Percentiles rank a stretch among this genome's conserved stretches.
Conservation (phyloP, 495 filamentous ascomycete genomes). For the Annulohypoxylon stygium region DNA sequence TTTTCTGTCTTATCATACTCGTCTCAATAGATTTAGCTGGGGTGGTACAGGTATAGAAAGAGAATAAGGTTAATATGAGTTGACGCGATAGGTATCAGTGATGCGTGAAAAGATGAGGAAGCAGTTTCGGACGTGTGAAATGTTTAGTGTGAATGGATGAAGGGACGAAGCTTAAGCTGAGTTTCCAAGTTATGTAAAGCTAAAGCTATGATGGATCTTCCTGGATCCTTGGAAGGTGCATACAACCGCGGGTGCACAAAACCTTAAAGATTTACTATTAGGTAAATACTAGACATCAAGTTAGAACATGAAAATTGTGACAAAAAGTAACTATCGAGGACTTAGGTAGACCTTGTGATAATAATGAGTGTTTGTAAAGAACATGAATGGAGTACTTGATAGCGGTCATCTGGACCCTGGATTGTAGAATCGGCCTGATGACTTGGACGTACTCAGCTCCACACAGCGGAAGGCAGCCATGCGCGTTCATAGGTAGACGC, state of each 20-base stretch:
- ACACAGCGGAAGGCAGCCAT: constrained; percentile 25
- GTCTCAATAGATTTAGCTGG: neutral
- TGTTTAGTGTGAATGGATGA: neutral
- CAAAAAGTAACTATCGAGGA: neutral
- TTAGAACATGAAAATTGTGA: constrained; percentile 19
- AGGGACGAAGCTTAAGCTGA: constrained; percentile 9
- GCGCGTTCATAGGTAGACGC: constrained; percentile 23
- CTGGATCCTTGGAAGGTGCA: neutral
- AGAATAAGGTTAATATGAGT: neutral
- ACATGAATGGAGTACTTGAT: constrained; percentile 17
- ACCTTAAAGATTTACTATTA: neutral
- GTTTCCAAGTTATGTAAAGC: constrained; percentile 6
- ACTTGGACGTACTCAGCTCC: constrained; percentile 18
- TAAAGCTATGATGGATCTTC: constrained; percentile 3
- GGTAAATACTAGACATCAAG: too few relatives aligned
- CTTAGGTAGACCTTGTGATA: constrained; percentile 20
- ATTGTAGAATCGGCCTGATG: constrained; percentile 35
- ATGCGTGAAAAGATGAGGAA: neutral
- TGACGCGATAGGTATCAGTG: neutral
- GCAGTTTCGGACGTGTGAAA: neutral
- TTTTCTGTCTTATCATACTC: constrained; percentile 30
- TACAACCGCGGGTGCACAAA: constrained; percentile 8
- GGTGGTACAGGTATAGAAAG: neutral
- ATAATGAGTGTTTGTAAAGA: constrained; percentile 8
- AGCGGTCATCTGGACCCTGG: constrained; percentile 40